Conservation (phyloP, 148 eudicot species). For the Camellia lanceoleosa region DNA sequence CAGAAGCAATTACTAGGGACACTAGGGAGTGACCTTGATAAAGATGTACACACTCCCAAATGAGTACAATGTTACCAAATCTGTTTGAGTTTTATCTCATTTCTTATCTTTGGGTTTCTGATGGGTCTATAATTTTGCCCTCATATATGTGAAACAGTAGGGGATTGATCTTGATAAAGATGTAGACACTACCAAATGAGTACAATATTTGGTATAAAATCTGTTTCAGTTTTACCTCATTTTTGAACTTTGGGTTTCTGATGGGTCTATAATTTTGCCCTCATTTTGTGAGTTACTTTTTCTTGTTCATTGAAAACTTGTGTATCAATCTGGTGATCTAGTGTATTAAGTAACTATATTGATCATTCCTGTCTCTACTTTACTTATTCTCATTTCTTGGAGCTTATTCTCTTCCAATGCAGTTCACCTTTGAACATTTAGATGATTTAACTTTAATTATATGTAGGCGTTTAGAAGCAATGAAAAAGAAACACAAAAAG, state of each 20-base stretch:
- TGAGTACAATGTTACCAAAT: neutral
- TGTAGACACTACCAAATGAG: too few relatives aligned
- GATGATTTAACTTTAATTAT: neutral
- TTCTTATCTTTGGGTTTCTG: neutral
- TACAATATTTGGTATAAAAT: neutral
- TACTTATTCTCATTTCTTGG: neutral
- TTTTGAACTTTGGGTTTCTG: neutral
- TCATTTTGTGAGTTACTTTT: neutral
- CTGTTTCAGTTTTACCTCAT: neutral
- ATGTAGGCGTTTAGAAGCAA: constrained; percentile 63
- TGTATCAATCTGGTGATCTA: neutral
- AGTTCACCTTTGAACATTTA: neutral
- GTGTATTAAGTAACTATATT: neutral
- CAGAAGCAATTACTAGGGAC: neutral
- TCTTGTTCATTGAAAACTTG: neutral
- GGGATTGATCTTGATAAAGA: too few relatives aligned
- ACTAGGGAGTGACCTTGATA: neutral
- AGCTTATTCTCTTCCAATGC: neutral
- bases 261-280: neutral
- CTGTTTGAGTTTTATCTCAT: neutral
- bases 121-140: neutral
- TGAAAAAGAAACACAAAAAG: constrained; percentile 65
- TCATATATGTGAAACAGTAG: neutral
- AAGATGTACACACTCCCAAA: neutral
- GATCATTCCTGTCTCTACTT: neutral